Conservation (phyloP, 2,329 filamentous ascomycete species). For the Alternaria sp. region DNA sequence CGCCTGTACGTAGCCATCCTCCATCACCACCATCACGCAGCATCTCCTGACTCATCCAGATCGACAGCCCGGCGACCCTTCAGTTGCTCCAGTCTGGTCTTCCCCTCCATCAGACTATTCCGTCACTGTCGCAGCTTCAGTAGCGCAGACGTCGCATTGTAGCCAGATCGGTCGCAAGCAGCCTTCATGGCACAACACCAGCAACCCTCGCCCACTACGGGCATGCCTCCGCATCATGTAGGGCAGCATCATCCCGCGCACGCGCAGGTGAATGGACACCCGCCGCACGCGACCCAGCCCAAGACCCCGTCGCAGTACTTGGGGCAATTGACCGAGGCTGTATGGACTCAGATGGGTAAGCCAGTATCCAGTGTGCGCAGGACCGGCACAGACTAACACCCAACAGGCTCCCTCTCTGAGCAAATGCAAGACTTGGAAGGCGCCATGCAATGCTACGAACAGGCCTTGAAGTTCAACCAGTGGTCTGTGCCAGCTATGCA, state of each 20-base stretch:
- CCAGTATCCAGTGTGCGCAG: constrained; percentile 8
- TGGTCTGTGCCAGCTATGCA: constrained; percentile 93
- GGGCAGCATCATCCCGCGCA: constrained; percentile 71
- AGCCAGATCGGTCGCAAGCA: constrained; percentile 12
- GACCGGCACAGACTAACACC: constrained; percentile 16
- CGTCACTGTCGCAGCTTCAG: constrained; percentile 16
- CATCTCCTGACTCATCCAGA: constrained; percentile 1
- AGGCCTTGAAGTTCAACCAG: constrained; percentile 83
- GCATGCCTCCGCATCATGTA: constrained; percentile 70
- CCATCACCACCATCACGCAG: constrained; percentile 1
- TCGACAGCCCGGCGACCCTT: constrained; percentile 1
- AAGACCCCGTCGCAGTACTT: constrained; percentile 76
- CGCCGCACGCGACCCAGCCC: constrained; percentile 64
- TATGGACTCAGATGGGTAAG: constrained; percentile 94
- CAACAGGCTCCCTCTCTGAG: constrained; percentile 80
- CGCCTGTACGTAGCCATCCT: constrained; percentile 4
- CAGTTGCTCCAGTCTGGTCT: constrained; percentile 2
- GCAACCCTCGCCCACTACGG: constrained; percentile 80
- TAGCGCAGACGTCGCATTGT: constrained; percentile 19
- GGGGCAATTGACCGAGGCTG: constrained; percentile 78
- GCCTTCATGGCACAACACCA: constrained; percentile 70
- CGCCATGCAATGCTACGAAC: constrained; percentile 88
- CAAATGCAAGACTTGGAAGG: constrained; percentile 87
- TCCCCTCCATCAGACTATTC: constrained; percentile 8
- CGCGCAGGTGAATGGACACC: constrained; percentile 61